Evolutionary conservation across 73 alveolate genomes (phyloP).

Genomic region (Tetrahymena malaccensis): DNA sequence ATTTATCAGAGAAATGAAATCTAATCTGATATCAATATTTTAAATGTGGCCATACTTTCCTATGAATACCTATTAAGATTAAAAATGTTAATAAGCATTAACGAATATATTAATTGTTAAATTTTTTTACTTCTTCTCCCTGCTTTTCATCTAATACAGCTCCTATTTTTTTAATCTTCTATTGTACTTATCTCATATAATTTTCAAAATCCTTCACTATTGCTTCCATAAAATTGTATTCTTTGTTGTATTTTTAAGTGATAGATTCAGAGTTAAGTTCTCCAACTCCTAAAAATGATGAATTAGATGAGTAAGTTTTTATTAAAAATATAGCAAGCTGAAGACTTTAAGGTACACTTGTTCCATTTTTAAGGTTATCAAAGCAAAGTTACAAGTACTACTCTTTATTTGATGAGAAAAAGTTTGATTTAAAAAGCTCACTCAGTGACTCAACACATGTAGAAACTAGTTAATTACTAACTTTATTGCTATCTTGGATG

Average conservation of each 20-base stretch:
- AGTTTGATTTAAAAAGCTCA: not conserved
- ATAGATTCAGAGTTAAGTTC: not conserved
- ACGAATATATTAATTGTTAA: not conserved
- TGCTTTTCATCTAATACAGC: not conserved
- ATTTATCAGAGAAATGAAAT: not conserved
- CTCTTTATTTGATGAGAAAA: not conserved
- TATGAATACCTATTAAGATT: not conserved
- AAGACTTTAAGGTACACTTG: not conserved
- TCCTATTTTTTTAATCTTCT: not conserved
- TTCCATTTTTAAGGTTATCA: not conserved
- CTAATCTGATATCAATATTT: not conserved
- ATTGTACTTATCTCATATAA: not conserved
- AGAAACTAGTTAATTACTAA: not conserved
- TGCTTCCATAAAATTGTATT: not conserved
- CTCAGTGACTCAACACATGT: not conserved
- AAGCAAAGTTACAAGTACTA: not conserved
- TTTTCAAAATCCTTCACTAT: not conserved
- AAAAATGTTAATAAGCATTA: not conserved
- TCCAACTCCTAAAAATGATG: not conserved
- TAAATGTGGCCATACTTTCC: not conserved
- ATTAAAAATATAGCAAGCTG: not conserved
- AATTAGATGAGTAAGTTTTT: not conserved
- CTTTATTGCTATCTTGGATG: not conserved
- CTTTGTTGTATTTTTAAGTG: not conserved
- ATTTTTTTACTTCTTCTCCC: not conserved